Percentiles rank a stretch among this genome's conserved stretches.
phyloP scores from a whole-genome alignment of 768 basidiomycete genomes.

The Amanita jacksonii region DNA sequence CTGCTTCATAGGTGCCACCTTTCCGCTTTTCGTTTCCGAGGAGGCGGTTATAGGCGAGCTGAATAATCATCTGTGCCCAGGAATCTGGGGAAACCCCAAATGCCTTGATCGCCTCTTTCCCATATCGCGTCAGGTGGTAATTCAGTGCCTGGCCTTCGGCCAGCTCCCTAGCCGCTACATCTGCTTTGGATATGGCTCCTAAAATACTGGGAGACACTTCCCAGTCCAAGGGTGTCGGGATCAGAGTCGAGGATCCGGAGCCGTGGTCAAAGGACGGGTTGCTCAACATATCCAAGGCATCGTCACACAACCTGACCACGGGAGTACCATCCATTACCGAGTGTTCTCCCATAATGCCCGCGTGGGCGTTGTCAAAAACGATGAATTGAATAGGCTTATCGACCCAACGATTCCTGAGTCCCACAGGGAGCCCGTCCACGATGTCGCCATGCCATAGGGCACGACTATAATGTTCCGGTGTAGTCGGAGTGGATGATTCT shows the following conservation, averaged over 20 bases:
- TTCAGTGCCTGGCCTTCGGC: conserved; percentile 53
- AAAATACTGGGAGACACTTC: conserved; percentile 38
- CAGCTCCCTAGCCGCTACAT: conserved; percentile 44
- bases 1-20: conserved; percentile 91
- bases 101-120: conserved; percentile 77
- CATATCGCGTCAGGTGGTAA: conserved; percentile 63
- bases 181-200: conserved; percentile 48
- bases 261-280: conserved; percentile 60
- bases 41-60: conserved; percentile 78
- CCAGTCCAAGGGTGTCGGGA: conserved; percentile 54
- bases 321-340: conserved; percentile 89
- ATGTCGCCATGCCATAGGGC: conserved; percentile 76
- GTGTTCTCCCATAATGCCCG: conserved; percentile 91
- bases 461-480: conserved; percentile 52
- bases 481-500: conserved; percentile 49
- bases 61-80: conserved; percentile 90
- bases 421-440: conserved; percentile 33
- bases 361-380: conserved; percentile 70
- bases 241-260: conserved; percentile 15
- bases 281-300: conserved; percentile 51
- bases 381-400: conserved; percentile 89
- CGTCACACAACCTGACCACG: conserved; percentile 62
- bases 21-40: conserved; percentile 40
- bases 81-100: conserved; percentile 90
- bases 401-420: conserved; percentile 73